A percentile compares a stretch with the other conserved stretches of the same genome.
Conservation (phyloP, 306 rosid genomes). For the Senna siamea region DNA sequence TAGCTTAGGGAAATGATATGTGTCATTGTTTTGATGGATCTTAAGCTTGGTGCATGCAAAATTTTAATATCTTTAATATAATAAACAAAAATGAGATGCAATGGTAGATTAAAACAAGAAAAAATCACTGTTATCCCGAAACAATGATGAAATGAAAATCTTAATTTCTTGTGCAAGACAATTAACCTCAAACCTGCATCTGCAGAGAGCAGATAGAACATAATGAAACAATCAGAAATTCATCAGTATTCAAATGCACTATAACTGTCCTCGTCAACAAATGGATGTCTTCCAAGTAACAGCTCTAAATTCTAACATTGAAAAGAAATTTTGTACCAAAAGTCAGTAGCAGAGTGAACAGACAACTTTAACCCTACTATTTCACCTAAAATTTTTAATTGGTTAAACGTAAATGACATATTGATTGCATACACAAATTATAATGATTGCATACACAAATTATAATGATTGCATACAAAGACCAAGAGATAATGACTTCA, state of each 20-base stretch:
- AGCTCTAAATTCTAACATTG: not conserved
- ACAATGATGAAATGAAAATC: slow-evolving; percentile 1
- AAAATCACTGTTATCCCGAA: slow-evolving; percentile 1
- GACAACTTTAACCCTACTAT: not conserved
- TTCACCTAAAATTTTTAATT: not conserved
- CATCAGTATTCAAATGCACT: not conserved
- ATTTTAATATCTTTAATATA: slow-evolving; percentile 4
- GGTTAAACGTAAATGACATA: not conserved
- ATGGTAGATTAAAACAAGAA: not conserved
- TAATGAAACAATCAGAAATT: not conserved
- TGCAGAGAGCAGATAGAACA: not conserved
- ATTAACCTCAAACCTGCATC: not conserved
- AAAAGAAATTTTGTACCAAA: slow-evolving; percentile 9
- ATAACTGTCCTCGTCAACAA: not conserved
- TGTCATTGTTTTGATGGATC: slow-evolving; percentile 19
- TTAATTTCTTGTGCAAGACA: not conserved
- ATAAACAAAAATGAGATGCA: slow-evolving; percentile 1
- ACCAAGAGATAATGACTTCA: slow-evolving; percentile 1
- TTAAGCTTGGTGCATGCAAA: slow-evolving; percentile 24
- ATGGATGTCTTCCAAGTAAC: not conserved
- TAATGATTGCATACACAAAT: not conserved
- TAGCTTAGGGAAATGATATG: not conserved
- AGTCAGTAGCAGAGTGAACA: not conserved
- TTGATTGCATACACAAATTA: too few relatives aligned
- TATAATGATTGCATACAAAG: not conserved